Evolutionary conservation across 2,329 filamentous ascomycete species (phyloP).

Genomic region (Eutypella sp.): DNA sequence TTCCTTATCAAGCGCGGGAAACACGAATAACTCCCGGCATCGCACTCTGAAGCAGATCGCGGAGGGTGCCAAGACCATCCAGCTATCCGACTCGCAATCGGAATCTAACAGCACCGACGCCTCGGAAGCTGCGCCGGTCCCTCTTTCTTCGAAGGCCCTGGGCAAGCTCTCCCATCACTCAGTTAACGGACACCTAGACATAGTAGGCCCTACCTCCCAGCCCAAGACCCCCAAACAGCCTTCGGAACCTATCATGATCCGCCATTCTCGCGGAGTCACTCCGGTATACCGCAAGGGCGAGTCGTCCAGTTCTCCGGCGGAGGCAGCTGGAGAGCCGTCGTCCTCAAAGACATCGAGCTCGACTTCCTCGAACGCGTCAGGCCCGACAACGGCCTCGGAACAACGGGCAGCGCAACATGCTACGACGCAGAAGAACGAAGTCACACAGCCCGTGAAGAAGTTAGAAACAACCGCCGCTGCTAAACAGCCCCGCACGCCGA

Average conservation of each 20-base stretch:
- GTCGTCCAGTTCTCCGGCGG: background rate
- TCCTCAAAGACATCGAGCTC: background rate
- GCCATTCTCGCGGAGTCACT: constrained; percentile 1
- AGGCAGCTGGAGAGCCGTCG: background rate
- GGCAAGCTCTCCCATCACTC: constrained; percentile 8
- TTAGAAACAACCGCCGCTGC: background rate
- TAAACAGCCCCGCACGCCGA: background rate
- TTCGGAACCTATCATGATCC: background rate
- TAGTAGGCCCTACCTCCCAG: constrained; percentile 3
- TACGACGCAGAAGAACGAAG: background rate
- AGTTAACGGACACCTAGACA: constrained; percentile 6
- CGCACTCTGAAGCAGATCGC: constrained; percentile 1
- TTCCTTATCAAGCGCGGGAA: background rate
- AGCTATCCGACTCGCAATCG: background rate
- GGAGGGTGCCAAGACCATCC: constrained; percentile 2
- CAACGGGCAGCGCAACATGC: background rate
- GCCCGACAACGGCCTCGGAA: background rate
- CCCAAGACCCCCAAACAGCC: background rate
- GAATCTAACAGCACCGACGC: background rate
- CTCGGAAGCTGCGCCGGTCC: background rate
- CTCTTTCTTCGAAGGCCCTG: constrained; percentile 1
- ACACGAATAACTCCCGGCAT: background rate
- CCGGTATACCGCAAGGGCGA: constrained; percentile 2
- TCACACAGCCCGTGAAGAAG: background rate
- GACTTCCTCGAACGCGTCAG: background rate